phyloP scores from a whole-genome alignment of 2,329 filamentous ascomycete genomes.

The Aspergillus aculeatus region DNA sequence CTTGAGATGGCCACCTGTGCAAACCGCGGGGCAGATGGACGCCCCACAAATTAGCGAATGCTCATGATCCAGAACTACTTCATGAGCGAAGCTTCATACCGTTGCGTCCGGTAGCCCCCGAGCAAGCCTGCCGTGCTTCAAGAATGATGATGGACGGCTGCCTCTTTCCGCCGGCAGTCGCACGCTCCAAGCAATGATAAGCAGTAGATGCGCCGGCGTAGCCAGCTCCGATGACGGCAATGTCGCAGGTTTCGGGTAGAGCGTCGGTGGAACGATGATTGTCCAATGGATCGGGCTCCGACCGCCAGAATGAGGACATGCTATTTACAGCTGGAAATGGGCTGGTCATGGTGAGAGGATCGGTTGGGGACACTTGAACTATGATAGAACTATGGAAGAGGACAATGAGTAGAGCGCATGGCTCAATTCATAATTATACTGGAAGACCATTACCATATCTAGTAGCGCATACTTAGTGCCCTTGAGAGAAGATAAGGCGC shows the following conservation, averaged over 20 bases:
- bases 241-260: conserved; percentile 42
- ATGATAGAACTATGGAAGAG: neutral
- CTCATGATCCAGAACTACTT: neutral
- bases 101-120: conserved; percentile 45
- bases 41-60: neutral
- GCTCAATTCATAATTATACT: neutral
- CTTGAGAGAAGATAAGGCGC: neutral
- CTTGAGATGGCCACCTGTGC: conserved; percentile 41
- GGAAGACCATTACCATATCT: too few relatives aligned
- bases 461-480: neutral
- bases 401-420: neutral
- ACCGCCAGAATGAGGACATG: conserved; percentile 45
- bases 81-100: conserved; percentile 23
- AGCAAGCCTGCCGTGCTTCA: conserved; percentile 43
- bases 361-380: neutral
- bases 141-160: conserved; percentile 37
- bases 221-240: conserved; percentile 48
- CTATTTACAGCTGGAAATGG: conserved; percentile 22
- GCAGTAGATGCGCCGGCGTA: conserved; percentile 45
- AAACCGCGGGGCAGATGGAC: too few relatives aligned
- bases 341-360: conserved; percentile 14
- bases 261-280: conserved; percentile 39
- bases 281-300: conserved; percentile 41
- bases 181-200: conserved; percentile 39
- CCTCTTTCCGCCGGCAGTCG: neutral